Percentiles rank a stretch among this genome's conserved stretches.
These are phyloP conservation scores for Hysterium pulicare DNA, from an alignment of 2,329 filamentous ascomycete genomes.

Conservation along the genomic window DNA sequence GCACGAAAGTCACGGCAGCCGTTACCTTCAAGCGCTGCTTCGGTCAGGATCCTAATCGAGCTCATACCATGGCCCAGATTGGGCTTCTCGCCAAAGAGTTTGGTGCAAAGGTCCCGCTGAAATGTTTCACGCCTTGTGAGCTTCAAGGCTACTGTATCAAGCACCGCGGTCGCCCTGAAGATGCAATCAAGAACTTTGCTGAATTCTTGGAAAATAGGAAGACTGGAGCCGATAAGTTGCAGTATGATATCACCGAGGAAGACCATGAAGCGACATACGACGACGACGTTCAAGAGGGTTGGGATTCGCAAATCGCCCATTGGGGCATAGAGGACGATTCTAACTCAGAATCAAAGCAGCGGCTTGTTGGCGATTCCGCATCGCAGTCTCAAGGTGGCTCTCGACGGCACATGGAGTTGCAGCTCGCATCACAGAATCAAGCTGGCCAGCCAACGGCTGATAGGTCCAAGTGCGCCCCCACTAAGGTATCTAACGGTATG, in stretches of 20 bases:
- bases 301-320: neutral
- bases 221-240: conserved; percentile 9
- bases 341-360: too few relatives aligned
- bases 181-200: conserved; percentile 11
- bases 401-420: too few relatives aligned
- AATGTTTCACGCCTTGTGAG: conserved; percentile 10
- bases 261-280: conserved; percentile 2
- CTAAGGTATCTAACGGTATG: too few relatives aligned
- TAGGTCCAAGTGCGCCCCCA: too few relatives aligned
- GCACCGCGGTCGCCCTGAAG: conserved; percentile 10
- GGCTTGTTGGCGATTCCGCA: too few relatives aligned
- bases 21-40: conserved; percentile 15
- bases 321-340: neutral
- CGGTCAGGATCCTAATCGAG: conserved; percentile 2
- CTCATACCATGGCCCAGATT: conserved; percentile 6
- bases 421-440: too few relatives aligned
- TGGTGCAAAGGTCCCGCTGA: conserved; percentile 9
- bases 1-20: conserved; percentile 8
- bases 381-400: too few relatives aligned
- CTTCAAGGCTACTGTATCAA: conserved; percentile 9
- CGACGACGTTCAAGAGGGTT: neutral
- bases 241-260: conserved; percentile 4
- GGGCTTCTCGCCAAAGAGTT: conserved; percentile 10
- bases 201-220: conserved; percentile 5
- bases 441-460: too few relatives aligned